Evolutionary conservation across 345 rosid genomes (phyloP).

Genomic region (Salix brachista): DNA sequence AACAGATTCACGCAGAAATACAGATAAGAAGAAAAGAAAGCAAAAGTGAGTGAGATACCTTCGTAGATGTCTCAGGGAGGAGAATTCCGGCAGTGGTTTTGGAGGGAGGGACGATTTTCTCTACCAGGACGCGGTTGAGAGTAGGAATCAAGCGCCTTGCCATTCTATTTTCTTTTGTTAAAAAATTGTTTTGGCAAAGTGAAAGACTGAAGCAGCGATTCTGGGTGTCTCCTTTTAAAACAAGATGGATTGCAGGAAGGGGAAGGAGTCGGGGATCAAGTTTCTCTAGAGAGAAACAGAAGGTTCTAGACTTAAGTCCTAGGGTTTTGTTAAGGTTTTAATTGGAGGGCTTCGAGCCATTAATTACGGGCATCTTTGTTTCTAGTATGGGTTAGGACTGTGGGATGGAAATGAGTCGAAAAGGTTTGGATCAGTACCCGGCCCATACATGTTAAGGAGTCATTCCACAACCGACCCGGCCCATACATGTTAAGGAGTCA

Average conservation of each 20-base stretch:
- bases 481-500: neutral
- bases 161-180: conserved; percentile 31
- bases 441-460: neutral
- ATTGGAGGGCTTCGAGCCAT: neutral
- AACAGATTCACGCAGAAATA: neutral
- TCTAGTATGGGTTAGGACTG: neutral
- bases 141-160: conserved; percentile 75
- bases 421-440: neutral
- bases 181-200: neutral
- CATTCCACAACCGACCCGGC: neutral
- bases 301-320: conserved; percentile 14
- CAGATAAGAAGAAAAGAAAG: neutral
- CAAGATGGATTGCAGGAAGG: neutral
- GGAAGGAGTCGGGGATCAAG: neutral
- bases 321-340: conserved; percentile 20
- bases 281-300: conserved; percentile 4
- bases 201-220: too few relatives aligned
- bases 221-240: neutral
- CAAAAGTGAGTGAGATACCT: conserved; percentile 28
- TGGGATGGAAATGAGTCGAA: neutral
- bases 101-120: conserved; percentile 75
- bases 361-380: neutral
- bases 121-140: conserved; percentile 65
- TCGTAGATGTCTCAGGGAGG: conserved; percentile 65
- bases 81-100: conserved; percentile 74